phyloP scores from a whole-genome alignment of 1,139 yeast genomes.

The Candida labiduridarum region DNA sequence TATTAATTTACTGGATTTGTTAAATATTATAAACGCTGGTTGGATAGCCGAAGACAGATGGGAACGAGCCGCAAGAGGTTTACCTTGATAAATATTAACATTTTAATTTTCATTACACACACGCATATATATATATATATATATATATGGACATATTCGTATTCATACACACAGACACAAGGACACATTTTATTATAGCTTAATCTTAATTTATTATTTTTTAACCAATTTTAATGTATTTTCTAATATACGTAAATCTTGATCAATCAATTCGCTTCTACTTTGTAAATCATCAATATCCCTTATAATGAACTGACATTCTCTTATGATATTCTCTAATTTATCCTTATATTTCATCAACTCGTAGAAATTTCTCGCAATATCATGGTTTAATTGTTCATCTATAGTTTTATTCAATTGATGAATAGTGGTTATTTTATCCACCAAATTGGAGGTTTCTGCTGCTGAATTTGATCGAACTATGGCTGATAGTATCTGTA shows the following conservation, averaged over 20 bases:
- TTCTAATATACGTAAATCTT: conserved; percentile 51
- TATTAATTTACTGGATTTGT: conserved; percentile 60
- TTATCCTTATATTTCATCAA: conserved; percentile 25
- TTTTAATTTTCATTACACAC: neutral
- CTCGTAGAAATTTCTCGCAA: conserved; percentile 27
- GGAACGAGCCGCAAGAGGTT: conserved; percentile 58
- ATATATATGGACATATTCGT: neutral
- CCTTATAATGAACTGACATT: conserved; percentile 17
- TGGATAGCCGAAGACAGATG: conserved; percentile 69
- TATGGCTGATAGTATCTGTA: conserved; percentile 25
- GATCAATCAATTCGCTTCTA: conserved; percentile 47
- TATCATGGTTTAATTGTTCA: conserved; percentile 22
- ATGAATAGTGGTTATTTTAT: conserved; percentile 49
- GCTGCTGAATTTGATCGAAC: conserved; percentile 30
- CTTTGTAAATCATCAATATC: conserved; percentile 42
- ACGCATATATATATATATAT: neutral
- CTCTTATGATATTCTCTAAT: conserved; percentile 22
- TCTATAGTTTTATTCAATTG: conserved; percentile 42
- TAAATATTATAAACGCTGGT: conserved; percentile 65
- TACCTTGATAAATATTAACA: conserved; percentile 23
- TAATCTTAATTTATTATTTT: conserved; percentile 6
- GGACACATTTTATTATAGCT: neutral
- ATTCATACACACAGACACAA: neutral
- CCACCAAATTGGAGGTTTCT: conserved; percentile 32
- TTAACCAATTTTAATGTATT: conserved; percentile 27